Conservation (phyloP, 352 stramenopile species). For the Phytophthora ramorum region DNA sequence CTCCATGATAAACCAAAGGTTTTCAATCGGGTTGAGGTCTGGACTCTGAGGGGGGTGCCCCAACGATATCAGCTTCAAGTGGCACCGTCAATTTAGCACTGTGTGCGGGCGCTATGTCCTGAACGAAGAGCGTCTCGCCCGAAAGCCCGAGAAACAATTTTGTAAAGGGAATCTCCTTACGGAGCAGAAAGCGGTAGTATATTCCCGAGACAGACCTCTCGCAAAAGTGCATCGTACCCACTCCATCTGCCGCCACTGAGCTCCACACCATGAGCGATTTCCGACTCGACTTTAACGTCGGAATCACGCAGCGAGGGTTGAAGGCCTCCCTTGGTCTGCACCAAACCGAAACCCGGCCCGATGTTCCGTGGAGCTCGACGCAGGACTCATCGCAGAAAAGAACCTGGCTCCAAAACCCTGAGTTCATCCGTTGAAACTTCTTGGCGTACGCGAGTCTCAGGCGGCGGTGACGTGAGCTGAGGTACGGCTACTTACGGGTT, state of each 20-base stretch:
- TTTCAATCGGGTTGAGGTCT: slow-evolving; percentile 19
- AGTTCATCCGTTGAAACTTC: not conserved
- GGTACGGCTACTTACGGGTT: slow-evolving; percentile 4
- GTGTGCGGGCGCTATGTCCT: slow-evolving; percentile 7
- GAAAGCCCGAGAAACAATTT: not conserved
- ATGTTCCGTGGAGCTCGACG: slow-evolving; percentile 8
- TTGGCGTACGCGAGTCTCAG: slow-evolving; percentile 1
- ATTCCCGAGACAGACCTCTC: not conserved
- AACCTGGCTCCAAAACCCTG: not conserved
- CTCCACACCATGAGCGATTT: slow-evolving; percentile 9
- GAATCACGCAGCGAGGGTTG: not conserved
- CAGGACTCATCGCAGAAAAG: slow-evolving; percentile 1
- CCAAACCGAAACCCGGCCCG: slow-evolving; percentile 1
- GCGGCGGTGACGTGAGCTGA: not conserved
- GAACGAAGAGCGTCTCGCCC: not conserved
- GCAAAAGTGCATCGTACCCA: slow-evolving; percentile 10
- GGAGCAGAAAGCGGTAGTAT: slow-evolving; percentile 3
- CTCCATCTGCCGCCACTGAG: slow-evolving; percentile 3
- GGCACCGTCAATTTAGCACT: slow-evolving; percentile 3
- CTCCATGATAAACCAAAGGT: slow-evolving; percentile 10
- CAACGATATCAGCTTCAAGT: slow-evolving; percentile 6
- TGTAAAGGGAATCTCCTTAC: slow-evolving; percentile 2
- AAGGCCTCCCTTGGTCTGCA: not conserved
- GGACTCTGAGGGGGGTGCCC: slow-evolving; percentile 11
- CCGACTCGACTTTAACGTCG: slow-evolving; percentile 3